A percentile compares a stretch with the other conserved stretches of the same genome.
These are phyloP conservation scores for Graphilbum fragrans DNA, from an alignment of 2,329 filamentous ascomycete species.

Conservation along the genomic window DNA sequence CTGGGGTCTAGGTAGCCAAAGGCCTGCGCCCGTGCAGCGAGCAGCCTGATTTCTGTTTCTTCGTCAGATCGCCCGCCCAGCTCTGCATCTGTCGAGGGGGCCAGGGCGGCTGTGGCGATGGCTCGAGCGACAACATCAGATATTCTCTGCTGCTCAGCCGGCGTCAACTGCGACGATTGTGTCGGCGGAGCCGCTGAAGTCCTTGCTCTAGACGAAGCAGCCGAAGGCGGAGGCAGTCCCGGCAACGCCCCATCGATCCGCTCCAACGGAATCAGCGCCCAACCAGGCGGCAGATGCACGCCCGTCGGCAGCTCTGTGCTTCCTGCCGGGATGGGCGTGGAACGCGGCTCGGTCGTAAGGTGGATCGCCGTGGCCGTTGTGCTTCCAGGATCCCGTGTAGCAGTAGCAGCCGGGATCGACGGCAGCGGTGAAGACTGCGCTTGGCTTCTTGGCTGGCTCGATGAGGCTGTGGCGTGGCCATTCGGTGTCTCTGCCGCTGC, in stretches of 20 bases:
- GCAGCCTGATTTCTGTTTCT: no score
- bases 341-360: conserved; percentile 31
- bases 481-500: background rate
- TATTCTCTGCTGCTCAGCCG: no score
- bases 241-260: conserved; percentile 29
- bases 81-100: no score
- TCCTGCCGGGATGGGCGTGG: conserved; percentile 43
- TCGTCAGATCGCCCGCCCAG: no score
- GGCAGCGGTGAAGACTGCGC: background rate
- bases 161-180: no score
- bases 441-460: background rate
- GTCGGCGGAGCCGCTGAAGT: background rate
- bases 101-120: no score
- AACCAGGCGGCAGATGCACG: conserved; percentile 51
- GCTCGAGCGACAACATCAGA: no score
- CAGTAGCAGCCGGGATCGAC: no score
- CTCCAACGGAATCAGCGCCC: conserved; percentile 52
- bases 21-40: no score
- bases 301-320: conserved; percentile 51
- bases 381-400: background rate
- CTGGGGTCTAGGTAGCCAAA: no score
- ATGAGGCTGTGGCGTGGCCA: background rate
- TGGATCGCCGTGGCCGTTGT: conserved; percentile 22
- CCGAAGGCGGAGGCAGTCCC: background rate
- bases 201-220: background rate